Evolutionary conservation across 441 rosid species (phyloP).

Genomic region (Kokia cookei): DNA sequence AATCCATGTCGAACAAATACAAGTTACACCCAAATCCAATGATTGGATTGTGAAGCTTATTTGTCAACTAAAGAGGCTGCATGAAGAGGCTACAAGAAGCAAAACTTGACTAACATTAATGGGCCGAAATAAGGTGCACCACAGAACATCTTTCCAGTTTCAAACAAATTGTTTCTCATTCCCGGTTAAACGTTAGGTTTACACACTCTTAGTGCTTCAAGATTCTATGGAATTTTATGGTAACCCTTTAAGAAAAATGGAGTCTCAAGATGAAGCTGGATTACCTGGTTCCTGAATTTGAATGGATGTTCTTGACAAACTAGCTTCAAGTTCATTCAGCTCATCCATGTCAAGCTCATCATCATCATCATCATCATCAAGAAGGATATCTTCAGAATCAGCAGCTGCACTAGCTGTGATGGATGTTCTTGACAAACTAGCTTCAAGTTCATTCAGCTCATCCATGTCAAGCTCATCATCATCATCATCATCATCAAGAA

Average conservation of each 20-base stretch:
- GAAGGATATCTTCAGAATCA: conserved; percentile 21
- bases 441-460: conserved; percentile 87
- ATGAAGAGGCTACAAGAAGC: neutral
- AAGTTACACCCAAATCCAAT: neutral
- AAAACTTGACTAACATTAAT: neutral
- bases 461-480: conserved; percentile 38
- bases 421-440: conserved; percentile 79
- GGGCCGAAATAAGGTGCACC: neutral
- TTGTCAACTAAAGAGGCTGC: neutral
- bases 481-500: conserved; percentile 18
- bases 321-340: conserved; percentile 84
- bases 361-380: conserved; percentile 16
- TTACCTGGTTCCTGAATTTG: conserved; percentile 45
- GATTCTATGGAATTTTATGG: neutral
- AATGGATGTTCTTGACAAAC: conserved; percentile 75
- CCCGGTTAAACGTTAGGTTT: neutral
- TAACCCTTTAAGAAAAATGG: neutral
- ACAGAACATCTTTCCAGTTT: neutral
- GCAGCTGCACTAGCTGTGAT: too few relatives aligned
- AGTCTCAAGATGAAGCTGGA: neutral
- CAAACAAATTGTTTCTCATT: neutral
- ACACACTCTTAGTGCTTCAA: neutral
- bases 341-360: conserved; percentile 52
- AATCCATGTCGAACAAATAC: neutral
- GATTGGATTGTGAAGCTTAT: neutral